Percentiles rank a stretch among this genome's conserved stretches.
These are phyloP conservation scores for Sisymbrium altissimum DNA, from an alignment of 345 rosid genomes.

Conservation along the genomic window DNA sequence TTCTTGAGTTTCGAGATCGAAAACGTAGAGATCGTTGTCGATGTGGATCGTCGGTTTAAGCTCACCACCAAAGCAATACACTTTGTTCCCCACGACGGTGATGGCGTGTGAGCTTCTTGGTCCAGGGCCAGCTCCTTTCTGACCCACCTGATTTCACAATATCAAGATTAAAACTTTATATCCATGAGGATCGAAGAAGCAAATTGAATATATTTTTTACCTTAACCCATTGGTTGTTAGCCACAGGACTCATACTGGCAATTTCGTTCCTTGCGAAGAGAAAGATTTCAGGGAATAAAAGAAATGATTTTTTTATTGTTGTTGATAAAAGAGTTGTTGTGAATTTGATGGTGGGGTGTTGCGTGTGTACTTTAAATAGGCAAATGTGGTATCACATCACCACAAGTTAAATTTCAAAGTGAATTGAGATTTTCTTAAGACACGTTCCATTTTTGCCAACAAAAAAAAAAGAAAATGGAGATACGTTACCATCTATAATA, in stretches of 20 bases:
- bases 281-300: not conserved
- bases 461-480: not conserved
- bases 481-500: constrained; percentile 18
- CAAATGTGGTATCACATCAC: not conserved
- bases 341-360: not conserved
- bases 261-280: not conserved
- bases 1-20: constrained; percentile 28
- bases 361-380: constrained; percentile 8
- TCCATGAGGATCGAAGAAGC: not conserved
- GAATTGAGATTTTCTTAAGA: not conserved
- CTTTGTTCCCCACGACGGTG: constrained; percentile 30
- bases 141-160: constrained; percentile 7
- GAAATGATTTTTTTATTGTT: not conserved
- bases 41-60: constrained; percentile 34
- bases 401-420: not conserved
- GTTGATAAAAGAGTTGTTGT: not conserved
- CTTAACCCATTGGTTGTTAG: constrained; percentile 25
- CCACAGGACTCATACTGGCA: constrained; percentile 14
- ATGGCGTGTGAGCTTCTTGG: constrained; percentile 38
- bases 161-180: not conserved
- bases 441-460: not conserved
- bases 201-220: constrained; percentile 6
- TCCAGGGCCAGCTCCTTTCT: constrained; percentile 31
- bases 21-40: constrained; percentile 29
- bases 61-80: constrained; percentile 37